phyloP scores from a whole-genome alignment of 2,329 filamentous ascomycete genomes.

The Blastomyces parvus region DNA sequence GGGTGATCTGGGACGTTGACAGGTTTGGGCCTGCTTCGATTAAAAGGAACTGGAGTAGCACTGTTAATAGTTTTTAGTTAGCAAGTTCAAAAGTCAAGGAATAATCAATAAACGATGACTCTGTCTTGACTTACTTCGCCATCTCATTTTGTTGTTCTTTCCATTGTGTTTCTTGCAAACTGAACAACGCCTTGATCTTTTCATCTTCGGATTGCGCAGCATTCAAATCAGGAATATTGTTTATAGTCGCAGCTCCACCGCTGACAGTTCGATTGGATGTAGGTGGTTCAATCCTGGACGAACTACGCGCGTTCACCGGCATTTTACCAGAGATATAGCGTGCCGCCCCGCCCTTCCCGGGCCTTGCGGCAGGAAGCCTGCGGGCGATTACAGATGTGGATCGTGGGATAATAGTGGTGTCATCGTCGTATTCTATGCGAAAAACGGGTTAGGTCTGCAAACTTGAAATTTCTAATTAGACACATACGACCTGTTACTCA shows the following conservation, averaged over 20 bases:
- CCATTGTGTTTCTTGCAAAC: conserved; percentile 84
- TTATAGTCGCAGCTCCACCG: conserved; percentile 30
- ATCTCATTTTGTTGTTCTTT: conserved; percentile 86
- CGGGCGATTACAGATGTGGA: conserved; percentile 89
- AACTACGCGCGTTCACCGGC: conserved; percentile 77
- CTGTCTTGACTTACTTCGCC: conserved; percentile 56
- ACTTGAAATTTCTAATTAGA: background rate
- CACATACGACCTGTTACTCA: conserved; percentile 38
- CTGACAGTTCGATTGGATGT: conserved; percentile 35
- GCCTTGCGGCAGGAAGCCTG: conserved; percentile 71
- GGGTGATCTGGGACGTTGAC: conserved; percentile 82
- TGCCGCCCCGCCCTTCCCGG: conserved; percentile 80
- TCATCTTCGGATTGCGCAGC: conserved; percentile 86
- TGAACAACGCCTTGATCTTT: conserved; percentile 84
- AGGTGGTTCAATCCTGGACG: conserved; percentile 55
- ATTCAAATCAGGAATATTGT: conserved; percentile 54
- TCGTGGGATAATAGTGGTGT: conserved; percentile 92
- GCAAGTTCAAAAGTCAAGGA: conserved; percentile 11
- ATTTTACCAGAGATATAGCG: conserved; percentile 95
- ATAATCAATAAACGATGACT: conserved; percentile 2
- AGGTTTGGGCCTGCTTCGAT: conserved; percentile 30
- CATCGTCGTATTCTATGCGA: conserved; percentile 79
- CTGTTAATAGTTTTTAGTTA: conserved; percentile 27
- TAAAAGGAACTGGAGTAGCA: conserved; percentile 37
- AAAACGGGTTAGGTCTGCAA: background rate